A percentile compares a stretch with the other conserved stretches of the same genome.
Conservation (phyloP, 768 basidiomycete species). For the Xerocomellus intermedius region DNA sequence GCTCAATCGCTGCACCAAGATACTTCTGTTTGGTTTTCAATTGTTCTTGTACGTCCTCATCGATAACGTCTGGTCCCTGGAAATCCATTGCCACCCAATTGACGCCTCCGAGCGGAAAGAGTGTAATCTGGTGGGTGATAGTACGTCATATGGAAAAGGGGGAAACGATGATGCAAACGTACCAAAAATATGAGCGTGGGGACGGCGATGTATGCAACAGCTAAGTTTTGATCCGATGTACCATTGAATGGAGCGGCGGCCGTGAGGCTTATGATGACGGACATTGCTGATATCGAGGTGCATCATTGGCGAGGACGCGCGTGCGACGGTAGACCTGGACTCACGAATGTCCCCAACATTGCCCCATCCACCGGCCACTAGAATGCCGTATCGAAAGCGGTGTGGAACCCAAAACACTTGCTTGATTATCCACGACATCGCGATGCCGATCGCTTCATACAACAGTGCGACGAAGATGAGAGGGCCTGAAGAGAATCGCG, state of each 20-base stretch:
- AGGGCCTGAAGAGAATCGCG: constrained; percentile 44
- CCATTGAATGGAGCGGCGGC: constrained; percentile 62
- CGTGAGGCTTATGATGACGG: constrained; percentile 63
- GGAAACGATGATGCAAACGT: constrained; percentile 12
- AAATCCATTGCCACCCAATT: constrained; percentile 61
- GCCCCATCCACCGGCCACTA: constrained; percentile 67
- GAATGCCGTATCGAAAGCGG: constrained; percentile 67
- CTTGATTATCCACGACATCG: constrained; percentile 53
- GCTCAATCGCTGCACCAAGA: constrained; percentile 12
- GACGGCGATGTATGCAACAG: constrained; percentile 64
- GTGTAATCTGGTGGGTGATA: constrained; percentile 43
- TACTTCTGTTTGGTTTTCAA: constrained; percentile 38
- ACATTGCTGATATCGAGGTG: constrained; percentile 46
- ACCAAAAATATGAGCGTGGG: constrained; percentile 63
- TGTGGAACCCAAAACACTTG: constrained; percentile 77
- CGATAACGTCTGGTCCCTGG: constrained; percentile 58
- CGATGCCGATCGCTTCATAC: constrained; percentile 56
- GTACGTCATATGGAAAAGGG: neutral
- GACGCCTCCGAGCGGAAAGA: constrained; percentile 64
- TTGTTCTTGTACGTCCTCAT: constrained; percentile 51
- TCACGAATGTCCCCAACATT: constrained; percentile 72
- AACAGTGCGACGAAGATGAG: constrained; percentile 58
- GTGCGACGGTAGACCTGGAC: constrained; percentile 18
- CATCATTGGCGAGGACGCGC: neutral
- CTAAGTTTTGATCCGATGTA: constrained; percentile 52